These are phyloP conservation scores for Arctium lappa DNA, from an alignment of 129 eudicot genomes.

Conservation along the genomic window DNA sequence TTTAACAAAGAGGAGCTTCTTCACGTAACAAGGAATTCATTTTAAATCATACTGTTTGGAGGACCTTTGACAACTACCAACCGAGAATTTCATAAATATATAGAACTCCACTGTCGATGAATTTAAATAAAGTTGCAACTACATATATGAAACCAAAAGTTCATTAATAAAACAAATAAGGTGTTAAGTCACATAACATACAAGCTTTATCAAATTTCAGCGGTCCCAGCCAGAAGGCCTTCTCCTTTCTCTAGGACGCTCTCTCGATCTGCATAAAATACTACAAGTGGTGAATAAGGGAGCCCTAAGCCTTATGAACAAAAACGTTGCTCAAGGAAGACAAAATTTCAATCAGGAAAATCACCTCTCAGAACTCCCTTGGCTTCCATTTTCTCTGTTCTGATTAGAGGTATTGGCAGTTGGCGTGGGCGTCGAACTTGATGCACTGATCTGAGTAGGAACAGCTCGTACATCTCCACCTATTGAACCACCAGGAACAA, in stretches of 20 bases:
- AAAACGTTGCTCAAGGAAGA: background rate
- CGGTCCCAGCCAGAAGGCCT: conserved; percentile 98
- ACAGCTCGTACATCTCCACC: conserved; percentile 64
- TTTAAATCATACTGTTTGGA: background rate
- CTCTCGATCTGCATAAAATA: conserved; percentile 50
- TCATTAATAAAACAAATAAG: conserved; percentile 13
- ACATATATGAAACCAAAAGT: conserved; percentile 22
- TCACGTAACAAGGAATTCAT: too few species aligned
- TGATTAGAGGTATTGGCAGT: conserved; percentile 31
- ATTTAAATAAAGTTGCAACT: conserved; percentile 8
- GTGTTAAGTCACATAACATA: conserved; percentile 29
- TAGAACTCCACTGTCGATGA: background rate
- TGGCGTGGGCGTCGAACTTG: conserved; percentile 35
- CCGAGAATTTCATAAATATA: background rate
- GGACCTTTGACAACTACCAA: background rate
- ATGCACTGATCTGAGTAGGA: conserved; percentile 29
- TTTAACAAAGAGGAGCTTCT: too few species aligned
- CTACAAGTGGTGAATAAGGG: background rate
- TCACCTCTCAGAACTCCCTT: conserved; percentile 62
- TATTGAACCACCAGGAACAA: conserved; percentile 92
- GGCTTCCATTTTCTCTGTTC: conserved; percentile 39
- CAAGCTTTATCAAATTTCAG: conserved; percentile 22
- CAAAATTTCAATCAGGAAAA: background rate
- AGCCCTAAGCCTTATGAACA: conserved; percentile 5
- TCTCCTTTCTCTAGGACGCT: conserved; percentile 72